Evolutionary conservation across 2,329 filamentous ascomycete species (phyloP).

Genomic region (Rutstroemia sp.): DNA sequence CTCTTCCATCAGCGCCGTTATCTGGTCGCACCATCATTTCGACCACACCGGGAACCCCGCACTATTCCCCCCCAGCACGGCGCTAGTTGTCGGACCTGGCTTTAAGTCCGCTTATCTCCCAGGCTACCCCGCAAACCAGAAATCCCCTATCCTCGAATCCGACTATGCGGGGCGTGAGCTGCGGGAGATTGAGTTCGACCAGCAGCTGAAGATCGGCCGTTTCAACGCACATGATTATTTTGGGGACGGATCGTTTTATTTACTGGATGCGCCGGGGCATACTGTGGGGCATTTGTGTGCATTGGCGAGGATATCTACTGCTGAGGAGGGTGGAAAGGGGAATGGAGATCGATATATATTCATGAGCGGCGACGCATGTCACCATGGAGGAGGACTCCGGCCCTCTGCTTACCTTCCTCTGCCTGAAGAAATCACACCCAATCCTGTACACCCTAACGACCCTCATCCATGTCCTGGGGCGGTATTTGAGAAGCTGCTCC

Average conservation of each 20-base stretch:
- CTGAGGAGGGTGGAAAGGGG: no score
- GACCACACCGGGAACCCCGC: slow-evolving; percentile 38
- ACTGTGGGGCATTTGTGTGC: slow-evolving; percentile 36
- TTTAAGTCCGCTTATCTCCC: slow-evolving; percentile 36
- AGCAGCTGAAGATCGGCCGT: slow-evolving; percentile 35
- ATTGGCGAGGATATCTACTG: slow-evolving; percentile 32
- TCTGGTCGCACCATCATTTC: slow-evolving; percentile 33
- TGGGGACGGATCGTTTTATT: slow-evolving; percentile 47
- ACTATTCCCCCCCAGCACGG: slow-evolving; percentile 35
- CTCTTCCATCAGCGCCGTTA: slow-evolving; percentile 14
- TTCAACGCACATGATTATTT: slow-evolving; percentile 46
- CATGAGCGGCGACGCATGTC: slow-evolving; percentile 37
- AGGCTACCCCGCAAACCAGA: slow-evolving; percentile 36
- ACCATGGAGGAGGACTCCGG: slow-evolving; percentile 35
- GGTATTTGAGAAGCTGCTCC: slow-evolving; percentile 34
- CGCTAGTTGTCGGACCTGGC: slow-evolving; percentile 40
- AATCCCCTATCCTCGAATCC: slow-evolving; percentile 33
- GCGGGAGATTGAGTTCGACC: slow-evolving; percentile 28
- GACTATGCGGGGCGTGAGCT: slow-evolving; percentile 35
- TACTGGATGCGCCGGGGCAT: slow-evolving; percentile 37
- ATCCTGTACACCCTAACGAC: slow-evolving; percentile 30
- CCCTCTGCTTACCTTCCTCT: slow-evolving; percentile 36
- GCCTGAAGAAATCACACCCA: slow-evolving; percentile 31
- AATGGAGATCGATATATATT: slow-evolving; percentile 31
- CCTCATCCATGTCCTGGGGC: slow-evolving; percentile 34